phyloP scores from a whole-genome alignment of 305 asterid species.

The Rubia peregrina region DNA sequence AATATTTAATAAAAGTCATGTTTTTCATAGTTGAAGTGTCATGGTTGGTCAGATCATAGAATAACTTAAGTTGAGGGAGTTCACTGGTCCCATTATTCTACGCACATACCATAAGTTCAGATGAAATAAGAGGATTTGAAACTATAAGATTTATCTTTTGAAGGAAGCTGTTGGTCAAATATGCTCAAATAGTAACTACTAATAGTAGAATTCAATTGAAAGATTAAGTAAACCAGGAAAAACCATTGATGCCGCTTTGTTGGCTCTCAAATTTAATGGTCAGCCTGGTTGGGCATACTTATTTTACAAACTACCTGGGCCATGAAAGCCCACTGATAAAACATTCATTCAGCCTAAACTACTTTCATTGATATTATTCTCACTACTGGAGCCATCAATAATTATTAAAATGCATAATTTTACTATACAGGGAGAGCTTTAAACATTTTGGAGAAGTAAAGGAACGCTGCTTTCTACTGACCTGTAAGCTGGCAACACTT shows the following conservation, averaged over 20 bases:
- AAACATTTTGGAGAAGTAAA: not conserved
- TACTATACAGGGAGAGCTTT: not conserved
- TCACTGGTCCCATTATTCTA: not conserved
- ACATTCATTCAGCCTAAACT: not conserved
- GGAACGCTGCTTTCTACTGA: slow-evolving; percentile 6
- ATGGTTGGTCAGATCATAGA: not conserved
- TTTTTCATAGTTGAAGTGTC: not conserved
- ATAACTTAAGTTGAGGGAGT: not conserved
- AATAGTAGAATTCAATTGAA: not conserved
- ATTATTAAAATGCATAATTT: not conserved
- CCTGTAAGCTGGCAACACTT: slow-evolving; percentile 73
- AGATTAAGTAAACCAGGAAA: not conserved
- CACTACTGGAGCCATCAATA: not conserved
- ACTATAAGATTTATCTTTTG: not conserved
- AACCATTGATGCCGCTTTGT: not conserved
- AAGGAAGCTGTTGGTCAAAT: not conserved
- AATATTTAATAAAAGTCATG: not conserved
- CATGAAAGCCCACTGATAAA: not conserved
- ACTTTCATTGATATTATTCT: not conserved
- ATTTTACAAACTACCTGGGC: not conserved
- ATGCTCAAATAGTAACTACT: not conserved
- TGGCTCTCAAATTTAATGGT: not conserved
- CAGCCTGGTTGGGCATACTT: not conserved
- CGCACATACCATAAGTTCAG: not conserved
- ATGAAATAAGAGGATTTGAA: not conserved